Evolutionary conservation across 1,139 yeast species (phyloP), one percentile per base, ranked within the genome.

Genomic region (Blastobotrys indianensis): DNA sequence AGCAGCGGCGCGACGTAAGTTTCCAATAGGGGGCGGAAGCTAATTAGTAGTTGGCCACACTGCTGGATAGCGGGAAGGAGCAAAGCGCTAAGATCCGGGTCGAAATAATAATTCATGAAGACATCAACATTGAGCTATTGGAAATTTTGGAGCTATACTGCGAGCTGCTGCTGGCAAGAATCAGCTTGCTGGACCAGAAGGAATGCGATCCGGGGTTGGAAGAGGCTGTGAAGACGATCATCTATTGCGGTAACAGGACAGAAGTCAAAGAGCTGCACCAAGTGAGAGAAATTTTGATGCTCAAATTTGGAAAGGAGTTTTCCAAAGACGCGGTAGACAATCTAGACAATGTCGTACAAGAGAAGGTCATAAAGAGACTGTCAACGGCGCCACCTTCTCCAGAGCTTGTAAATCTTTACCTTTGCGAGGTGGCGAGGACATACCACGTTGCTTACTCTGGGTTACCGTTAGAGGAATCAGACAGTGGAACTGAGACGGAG

Each of bases 91-190:
- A 77, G 50, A 87, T 88, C 49, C 69, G 95, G 44, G 94, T 87
- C 2, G 96, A 88, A 57, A 85, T 85, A 58, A 77, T 88, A 49
- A 85, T 90, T 25, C 75, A 92, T 32, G 94, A 86, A 56, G 97
- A 90, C 60, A 79, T 86, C 40, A 80, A 83, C 58, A 77, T 85
- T 17, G 97, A 90, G 63, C 68, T 90, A 17, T 71, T 87, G 48
- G 97, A 90, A 64, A 76, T 77, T 40, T 66, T 88, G 42, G 95
- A 87, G 64, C 70, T 90, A 23, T 86, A 87, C 62, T 84, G 96
- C 60, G 96, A 90, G 63, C 68, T 90, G 17, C 65, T 87, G 13
- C 74, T 85, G 46, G 95, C 96, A 0, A 70, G 97, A 46, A 76
- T 84, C 20, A 73, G 79, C 10, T 68, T 85, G 39, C 59, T 84